These are phyloP conservation scores for Paecilomyces variotii DNA, from an alignment of 2,329 filamentous ascomycete genomes.

Conservation along the genomic window DNA sequence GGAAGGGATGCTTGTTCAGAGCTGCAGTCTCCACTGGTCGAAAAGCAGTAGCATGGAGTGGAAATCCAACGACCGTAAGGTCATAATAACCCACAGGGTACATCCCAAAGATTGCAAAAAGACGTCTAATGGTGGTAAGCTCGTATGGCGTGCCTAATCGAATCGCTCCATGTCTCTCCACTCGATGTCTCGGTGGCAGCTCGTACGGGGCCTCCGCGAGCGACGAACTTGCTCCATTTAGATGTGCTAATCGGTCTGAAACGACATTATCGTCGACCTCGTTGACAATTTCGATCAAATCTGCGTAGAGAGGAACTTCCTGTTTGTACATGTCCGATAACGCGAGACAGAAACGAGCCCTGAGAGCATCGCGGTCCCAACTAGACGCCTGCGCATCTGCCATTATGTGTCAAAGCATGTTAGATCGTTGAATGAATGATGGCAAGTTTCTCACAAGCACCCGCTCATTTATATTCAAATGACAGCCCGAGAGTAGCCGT, in stretches of 20 bases:
- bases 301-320: constrained; percentile 14
- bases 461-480: neutral
- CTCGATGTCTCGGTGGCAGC: neutral
- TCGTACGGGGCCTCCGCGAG: neutral
- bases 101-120: constrained; percentile 39
- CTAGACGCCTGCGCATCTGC: neutral
- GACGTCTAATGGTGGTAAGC: constrained; percentile 28
- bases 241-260: neutral
- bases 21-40: constrained; percentile 24
- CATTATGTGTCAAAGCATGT: neutral
- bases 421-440: neutral
- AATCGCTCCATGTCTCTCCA: constrained; percentile 36
- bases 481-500: neutral
- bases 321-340: constrained; percentile 15
- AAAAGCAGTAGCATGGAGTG: constrained; percentile 43
- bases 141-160: constrained; percentile 36
- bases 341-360: constrained; percentile 11
- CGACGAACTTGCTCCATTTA: neutral
- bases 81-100: constrained; percentile 43
- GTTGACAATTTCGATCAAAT: constrained; percentile 12
- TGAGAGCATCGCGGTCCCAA: neutral
- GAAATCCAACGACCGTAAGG: constrained; percentile 34
- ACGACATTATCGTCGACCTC: constrained; percentile 7
- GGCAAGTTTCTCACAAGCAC: neutral
- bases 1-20: constrained; percentile 34